Base-by-base conservation (phyloP, 1,284 basidiomycete genomes). In the Kwoniella shivajii region DNA sequence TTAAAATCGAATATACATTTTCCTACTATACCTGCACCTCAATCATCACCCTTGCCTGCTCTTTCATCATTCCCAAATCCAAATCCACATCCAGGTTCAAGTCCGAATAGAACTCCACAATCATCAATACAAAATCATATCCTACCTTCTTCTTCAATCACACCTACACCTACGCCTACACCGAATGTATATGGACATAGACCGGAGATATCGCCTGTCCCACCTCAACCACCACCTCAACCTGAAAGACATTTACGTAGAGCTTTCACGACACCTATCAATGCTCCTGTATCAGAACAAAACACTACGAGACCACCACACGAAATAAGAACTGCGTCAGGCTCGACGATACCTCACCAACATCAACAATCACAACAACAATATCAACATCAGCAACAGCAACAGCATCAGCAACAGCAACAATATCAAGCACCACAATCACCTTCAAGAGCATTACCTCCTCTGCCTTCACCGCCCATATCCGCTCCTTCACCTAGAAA, bases 211-310 rank as follows among this genome's bases (percentile, higher is more conserved):
- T 58, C 59, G 4, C 56, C 59, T n/a, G 56, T 56, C 10, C 70
- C 71, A 3, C 74, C 73, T n/a, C 65, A 67, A 50, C 72, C 72
- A 0, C 73, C 74, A 27, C 74, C 74, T 22, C 72, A 75, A 47
- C 74, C 74, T 6, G 71, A 74, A 43, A 56, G 74, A 20, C 74
- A 76, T 52, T 56, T 69, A 4, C 58, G 63, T 11, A 52, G 74
- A 9, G 71, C 74, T 4, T 69, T 67, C 47, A 74, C 74, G 1
- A 66, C 69, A 11, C 73, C 74, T 6, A 36, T 56, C 6, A 50
- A n/a, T n/a, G n/a, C n/a, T n/a, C n/a, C n/a, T n/a, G n/a, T n/a
- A n/a, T n/a, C 57, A 2, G 59, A 20, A 27, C 42, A 56, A 14
- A 53, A 50, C 13, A 13, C 39, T 10, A 13, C 14, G 4, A 49